These are phyloP conservation scores for Macrophomina tecta DNA, from an alignment of 2,329 filamentous ascomycete genomes.

Conservation along the genomic window DNA sequence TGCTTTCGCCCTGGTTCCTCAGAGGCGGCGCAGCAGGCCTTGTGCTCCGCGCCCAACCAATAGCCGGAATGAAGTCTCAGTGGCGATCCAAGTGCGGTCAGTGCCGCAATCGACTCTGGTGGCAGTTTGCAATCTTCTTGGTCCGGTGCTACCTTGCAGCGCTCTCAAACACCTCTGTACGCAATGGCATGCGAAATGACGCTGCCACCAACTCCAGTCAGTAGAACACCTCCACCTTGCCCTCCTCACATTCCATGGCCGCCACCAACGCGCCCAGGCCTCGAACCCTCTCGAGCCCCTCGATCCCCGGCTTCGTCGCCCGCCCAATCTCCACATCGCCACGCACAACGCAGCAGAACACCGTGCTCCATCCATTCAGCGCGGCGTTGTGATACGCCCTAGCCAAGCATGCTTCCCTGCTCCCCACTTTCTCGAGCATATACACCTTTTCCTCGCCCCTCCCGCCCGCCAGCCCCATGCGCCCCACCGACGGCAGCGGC, in stretches of 20 bases:
- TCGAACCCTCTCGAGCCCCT: background rate
- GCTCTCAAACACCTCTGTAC: background rate
- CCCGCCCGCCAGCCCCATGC: background rate
- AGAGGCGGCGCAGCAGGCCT: too few species aligned
- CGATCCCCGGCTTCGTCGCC: background rate
- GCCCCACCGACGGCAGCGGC: background rate
- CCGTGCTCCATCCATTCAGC: conserved; percentile 17
- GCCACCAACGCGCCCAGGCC: background rate
- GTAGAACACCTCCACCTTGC: conserved; percentile 15
- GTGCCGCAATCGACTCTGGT: too few species aligned
- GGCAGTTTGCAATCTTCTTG: too few species aligned
- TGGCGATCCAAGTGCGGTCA: too few species aligned
- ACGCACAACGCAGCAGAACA: background rate
- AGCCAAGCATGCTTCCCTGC: background rate
- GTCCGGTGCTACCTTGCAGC: background rate
- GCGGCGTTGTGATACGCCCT: conserved; percentile 22
- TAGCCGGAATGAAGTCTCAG: background rate
- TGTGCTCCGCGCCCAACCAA: background rate
- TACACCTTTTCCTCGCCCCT: conserved; percentile 7
- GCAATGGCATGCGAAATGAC: too few species aligned
- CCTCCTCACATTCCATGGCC: background rate
- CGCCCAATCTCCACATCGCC: background rate
- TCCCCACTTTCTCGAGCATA: conserved; percentile 11
- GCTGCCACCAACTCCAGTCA: background rate
- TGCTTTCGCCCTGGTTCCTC: background rate